Conservation (phyloP, 2,329 filamentous ascomycete genomes). For the Nigrospora sphaerica region DNA sequence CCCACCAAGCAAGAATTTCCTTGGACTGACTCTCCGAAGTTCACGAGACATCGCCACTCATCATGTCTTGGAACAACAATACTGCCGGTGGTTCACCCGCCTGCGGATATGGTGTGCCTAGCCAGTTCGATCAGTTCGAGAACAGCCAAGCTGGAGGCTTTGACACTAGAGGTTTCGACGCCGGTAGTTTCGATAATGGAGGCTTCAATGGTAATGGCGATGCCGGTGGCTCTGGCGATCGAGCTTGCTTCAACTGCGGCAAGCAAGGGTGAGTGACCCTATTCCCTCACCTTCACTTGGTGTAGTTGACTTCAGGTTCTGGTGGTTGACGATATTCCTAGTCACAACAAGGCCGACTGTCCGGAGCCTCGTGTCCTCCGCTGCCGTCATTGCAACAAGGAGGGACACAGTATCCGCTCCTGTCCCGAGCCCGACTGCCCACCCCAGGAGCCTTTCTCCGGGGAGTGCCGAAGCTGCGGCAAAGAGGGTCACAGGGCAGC, state of each 20-base stretch:
- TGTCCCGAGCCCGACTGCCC: conserved; percentile 17
- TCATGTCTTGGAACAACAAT: neutral
- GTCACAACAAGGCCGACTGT: conserved; percentile 59
- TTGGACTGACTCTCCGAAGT: too few relatives aligned
- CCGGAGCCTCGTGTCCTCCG: conserved; percentile 41
- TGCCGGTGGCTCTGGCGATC: conserved; percentile 13
- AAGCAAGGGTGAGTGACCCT: conserved; percentile 34
- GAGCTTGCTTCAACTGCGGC: conserved; percentile 55
- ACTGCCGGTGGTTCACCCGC: neutral
- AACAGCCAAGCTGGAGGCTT: neutral
- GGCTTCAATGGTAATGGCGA: conserved; percentile 9
- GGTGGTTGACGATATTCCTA: conserved; percentile 9
- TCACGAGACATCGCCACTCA: neutral
- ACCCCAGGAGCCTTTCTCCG: conserved; percentile 23
- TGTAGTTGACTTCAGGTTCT: neutral
- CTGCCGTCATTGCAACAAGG: conserved; percentile 40
- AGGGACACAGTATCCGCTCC: conserved; percentile 33
- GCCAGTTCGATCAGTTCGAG: neutral
- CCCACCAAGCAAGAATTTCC: too few relatives aligned
- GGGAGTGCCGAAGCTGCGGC: conserved; percentile 43
- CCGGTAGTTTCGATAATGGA: conserved; percentile 12
- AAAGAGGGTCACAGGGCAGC: conserved; percentile 47
- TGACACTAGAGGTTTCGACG: neutral
- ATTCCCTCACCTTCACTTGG: neutral
- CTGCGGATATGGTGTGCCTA: too few relatives aligned